Conservation (phyloP, 257 asterid species). For the Solanum habrochaites region DNA sequence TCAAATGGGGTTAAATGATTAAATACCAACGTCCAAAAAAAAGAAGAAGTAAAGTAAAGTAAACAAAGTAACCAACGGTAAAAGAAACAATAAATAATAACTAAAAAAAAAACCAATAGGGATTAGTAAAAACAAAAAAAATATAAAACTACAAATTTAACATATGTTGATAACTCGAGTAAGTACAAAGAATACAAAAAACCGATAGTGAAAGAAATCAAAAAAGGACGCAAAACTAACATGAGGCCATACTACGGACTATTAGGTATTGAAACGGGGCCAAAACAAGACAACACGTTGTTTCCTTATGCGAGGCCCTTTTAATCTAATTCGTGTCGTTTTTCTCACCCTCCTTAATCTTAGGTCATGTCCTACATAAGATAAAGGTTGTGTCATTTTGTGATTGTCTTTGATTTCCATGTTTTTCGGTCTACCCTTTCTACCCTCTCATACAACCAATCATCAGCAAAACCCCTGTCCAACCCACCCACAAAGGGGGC, state of each 20-base stretch:
- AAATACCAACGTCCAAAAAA: neutral
- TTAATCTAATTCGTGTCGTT: neutral
- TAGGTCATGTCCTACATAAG: neutral
- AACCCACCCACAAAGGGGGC: neutral
- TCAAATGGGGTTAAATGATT: neutral
- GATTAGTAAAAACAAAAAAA: no score
- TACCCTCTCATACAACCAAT: neutral
- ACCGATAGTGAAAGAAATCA: neutral
- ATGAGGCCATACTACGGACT: neutral
- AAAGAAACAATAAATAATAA: neutral
- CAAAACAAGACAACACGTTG: neutral
- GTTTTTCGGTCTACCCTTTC: neutral
- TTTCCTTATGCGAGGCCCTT: no score
- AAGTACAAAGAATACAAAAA: neutral
- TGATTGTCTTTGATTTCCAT: neutral
- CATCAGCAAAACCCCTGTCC: neutral
- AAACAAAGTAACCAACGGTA: neutral
- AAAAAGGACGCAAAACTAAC: neutral
- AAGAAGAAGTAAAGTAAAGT: no score
- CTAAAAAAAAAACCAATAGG: no score
- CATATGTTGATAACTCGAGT: neutral
- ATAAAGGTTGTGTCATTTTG: neutral
- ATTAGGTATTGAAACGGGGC: neutral
- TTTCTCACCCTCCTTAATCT: neutral
- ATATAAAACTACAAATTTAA: neutral